phyloP scores from a whole-genome alignment of 306 rosid species.

The Begonia loranthoides region DNA sequence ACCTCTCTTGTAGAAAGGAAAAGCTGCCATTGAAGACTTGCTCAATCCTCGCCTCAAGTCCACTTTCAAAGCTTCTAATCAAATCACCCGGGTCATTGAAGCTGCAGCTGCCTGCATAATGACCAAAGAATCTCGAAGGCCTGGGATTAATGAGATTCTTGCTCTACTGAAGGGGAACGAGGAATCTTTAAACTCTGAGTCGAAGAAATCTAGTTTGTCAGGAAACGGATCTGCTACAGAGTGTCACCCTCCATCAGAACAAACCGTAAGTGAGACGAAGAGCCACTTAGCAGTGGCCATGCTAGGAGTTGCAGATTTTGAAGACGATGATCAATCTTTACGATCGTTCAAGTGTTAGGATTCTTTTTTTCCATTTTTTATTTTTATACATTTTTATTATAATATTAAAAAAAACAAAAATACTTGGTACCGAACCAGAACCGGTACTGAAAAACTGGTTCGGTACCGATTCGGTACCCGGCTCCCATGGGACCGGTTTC shows the following conservation, averaged over 20 bases:
- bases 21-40: constrained; percentile 78
- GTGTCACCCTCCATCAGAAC: constrained; percentile 57
- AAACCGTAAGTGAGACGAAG: constrained; percentile 60
- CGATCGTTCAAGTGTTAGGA: constrained; percentile 18
- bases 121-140: constrained; percentile 78
- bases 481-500: no score
- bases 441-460: no score
- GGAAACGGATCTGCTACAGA: constrained; percentile 66
- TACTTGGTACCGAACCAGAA: no score
- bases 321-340: constrained; percentile 61
- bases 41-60: constrained; percentile 63
- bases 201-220: constrained; percentile 60
- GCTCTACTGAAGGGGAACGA: constrained; percentile 77
- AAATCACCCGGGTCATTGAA: constrained; percentile 64
- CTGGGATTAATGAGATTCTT: constrained; percentile 55
- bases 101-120: constrained; percentile 82
- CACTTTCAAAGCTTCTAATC: constrained; percentile 42
- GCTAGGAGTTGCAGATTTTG: constrained; percentile 86
- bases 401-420: no score
- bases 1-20: constrained; percentile 70
- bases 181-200: constrained; percentile 32
- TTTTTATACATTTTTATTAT: no score
- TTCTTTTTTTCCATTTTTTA: no score
- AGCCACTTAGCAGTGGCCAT: constrained; percentile 85
- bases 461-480: no score